Base-by-base conservation (phyloP, 306 rosid species). In the Cucurbita ficifolia region DNA sequence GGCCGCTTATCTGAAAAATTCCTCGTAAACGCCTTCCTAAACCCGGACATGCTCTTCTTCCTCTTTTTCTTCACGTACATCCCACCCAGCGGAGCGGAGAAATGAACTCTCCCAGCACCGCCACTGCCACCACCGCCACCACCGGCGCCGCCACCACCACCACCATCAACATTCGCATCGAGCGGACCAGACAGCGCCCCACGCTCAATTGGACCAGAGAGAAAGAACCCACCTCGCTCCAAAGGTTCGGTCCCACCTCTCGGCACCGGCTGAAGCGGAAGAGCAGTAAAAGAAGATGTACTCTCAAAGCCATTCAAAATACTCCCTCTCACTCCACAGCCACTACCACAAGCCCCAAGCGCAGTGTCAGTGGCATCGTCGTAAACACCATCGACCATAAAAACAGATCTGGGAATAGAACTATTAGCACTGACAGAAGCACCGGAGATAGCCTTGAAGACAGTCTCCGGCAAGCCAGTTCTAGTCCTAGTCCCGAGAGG, bases 401-500 rank as follows among this genome's bases (percentile, higher is more conserved):
- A 84, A 61, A 94, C 98, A 36, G 98, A 80, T 43, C 88, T 84
- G 24, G 96, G 94, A 64, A 86, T 85, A 9, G 92, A 86, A 76
- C 90, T 89, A 74, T 94, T 94, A 18, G 98, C 98, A 29, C 98
- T 94, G 5, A 90, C 96, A 16, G 98, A 87, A n/a, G 98, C 97
- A 13, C 98, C 98, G 12, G 98, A 94, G 80, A 94, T 94, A 76
- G 96, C 77, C 74, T 80, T 85, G 80, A 94, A 94, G 1, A 81
- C 89, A 51, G 95, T 90, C 78, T 88, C 98, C 5, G 80, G 87
- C 0, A 57, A 73, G 2, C 87, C 88, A 87, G 91, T 62, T 76
- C 96, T 87, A 76, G 77, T 55, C 69, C 76, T 70, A 8, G 80
- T 10, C 18, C 16, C 38, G 13, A 49, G 18, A 0, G 81, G 51